These are phyloP conservation scores for Obba rivulosa DNA, from an alignment of 768 basidiomycete species.

Conservation along the genomic window DNA sequence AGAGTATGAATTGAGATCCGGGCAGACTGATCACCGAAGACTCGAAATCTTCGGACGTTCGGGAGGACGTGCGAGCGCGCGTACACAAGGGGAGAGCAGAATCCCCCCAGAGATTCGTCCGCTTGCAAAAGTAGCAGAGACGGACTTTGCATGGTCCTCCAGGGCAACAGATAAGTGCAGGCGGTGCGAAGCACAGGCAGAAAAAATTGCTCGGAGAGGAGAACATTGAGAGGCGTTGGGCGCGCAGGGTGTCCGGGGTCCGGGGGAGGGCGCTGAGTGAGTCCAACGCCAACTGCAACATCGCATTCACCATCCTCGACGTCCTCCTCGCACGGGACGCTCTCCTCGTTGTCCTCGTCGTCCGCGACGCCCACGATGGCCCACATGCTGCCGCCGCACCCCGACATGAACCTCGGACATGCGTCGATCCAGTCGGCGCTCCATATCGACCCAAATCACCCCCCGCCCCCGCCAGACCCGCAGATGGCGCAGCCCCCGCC, in stretches of 20 bases:
- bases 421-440: conserved; percentile 56
- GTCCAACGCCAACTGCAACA: conserved; percentile 7
- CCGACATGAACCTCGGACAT: conserved; percentile 36
- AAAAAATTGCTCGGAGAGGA: background rate
- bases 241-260: no score
- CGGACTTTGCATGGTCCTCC: no score
- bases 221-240: background rate
- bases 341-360: conserved; percentile 8
- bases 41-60: no score
- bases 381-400: conserved; percentile 43
- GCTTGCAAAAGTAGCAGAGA: no score
- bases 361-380: conserved; percentile 28
- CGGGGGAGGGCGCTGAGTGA: no score
- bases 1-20: no score
- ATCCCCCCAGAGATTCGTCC: no score
- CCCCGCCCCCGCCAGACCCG: conserved; percentile 26
- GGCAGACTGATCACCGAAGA: no score
- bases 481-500: conserved; percentile 24
- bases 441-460: conserved; percentile 60
- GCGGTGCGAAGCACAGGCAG: background rate
- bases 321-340: background rate
- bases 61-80: no score
- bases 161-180: background rate
- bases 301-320: conserved; percentile 3
- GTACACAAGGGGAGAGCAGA: no score